Conservation (phyloP, 495 filamentous ascomycete genomes). For the Thermothielavioides terrestris region DNA sequence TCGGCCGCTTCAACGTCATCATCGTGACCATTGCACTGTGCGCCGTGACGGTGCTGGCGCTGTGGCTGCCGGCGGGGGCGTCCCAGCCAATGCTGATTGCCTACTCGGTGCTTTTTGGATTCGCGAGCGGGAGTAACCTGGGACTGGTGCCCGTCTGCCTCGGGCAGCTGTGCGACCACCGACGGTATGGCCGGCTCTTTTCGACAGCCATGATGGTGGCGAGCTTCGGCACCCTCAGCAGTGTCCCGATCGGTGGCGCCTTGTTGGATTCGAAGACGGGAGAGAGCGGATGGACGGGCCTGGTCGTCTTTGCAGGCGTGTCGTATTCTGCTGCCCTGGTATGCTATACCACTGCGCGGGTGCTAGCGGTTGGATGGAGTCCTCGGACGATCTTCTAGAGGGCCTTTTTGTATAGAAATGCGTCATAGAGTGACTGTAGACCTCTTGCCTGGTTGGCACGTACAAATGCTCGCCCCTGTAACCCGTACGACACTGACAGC, state of each 20-base stretch:
- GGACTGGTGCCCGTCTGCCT: slow-evolving; percentile 82
- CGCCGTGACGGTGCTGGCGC: slow-evolving; percentile 54
- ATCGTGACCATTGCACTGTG: slow-evolving; percentile 54
- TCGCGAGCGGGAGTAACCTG: slow-evolving; percentile 77
- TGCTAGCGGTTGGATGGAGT: slow-evolving; percentile 61
- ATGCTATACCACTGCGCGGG: slow-evolving; percentile 55
- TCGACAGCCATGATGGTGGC: slow-evolving; percentile 85
- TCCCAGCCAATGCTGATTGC: slow-evolving; percentile 55
- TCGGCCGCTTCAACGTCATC: slow-evolving; percentile 44
- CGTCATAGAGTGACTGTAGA: no score
- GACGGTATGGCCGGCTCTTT: slow-evolving; percentile 77
- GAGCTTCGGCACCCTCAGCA: slow-evolving; percentile 78
- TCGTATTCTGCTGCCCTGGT: slow-evolving; percentile 52
- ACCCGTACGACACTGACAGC: no score
- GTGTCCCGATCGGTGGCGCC: slow-evolving; percentile 79
- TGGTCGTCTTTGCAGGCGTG: slow-evolving; percentile 59
- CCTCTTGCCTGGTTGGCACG: no score
- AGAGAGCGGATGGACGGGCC: slow-evolving; percentile 48
- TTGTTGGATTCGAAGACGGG: slow-evolving; percentile 41
- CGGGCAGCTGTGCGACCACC: slow-evolving; percentile 79
- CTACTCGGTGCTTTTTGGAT: slow-evolving; percentile 74
- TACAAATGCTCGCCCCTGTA: no score
- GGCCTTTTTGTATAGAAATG: no score
- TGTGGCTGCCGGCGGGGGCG: slow-evolving; percentile 71
- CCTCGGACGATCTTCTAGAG: slow-evolving; percentile 39